phyloP scores from a whole-genome alignment of 2,329 filamentous ascomycete genomes.

The Tolypocladium pustulatum region DNA sequence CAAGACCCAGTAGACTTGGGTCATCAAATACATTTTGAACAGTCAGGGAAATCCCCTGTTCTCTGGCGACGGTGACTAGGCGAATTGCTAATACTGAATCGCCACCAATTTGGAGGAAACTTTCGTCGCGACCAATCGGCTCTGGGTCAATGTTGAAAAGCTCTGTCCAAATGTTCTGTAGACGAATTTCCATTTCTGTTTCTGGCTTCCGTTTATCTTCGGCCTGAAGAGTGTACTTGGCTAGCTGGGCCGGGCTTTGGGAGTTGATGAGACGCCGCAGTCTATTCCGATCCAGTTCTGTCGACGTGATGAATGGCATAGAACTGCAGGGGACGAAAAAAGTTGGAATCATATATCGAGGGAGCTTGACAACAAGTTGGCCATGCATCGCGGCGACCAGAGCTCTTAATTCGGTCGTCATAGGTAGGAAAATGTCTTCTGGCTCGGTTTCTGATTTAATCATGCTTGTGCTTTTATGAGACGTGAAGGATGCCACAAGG shows the following conservation, averaged over 20 bases:
- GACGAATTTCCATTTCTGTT: not conserved
- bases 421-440: not conserved
- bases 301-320: slow-evolving; percentile 8
- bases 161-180: slow-evolving; percentile 9
- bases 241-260: not conserved
- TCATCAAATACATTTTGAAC: slow-evolving; percentile 14
- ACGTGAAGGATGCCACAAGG: not conserved
- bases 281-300: slow-evolving; percentile 7
- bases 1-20: slow-evolving; percentile 1
- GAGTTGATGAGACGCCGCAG: not conserved
- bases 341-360: not conserved
- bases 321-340: not conserved
- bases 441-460: not conserved
- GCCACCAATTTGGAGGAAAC: slow-evolving; percentile 18
- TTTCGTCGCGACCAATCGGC: slow-evolving; percentile 4
- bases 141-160: slow-evolving; percentile 22
- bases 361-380: slow-evolving; percentile 1
- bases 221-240: not conserved
- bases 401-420: not conserved
- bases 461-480: not conserved
- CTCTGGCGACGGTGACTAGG: slow-evolving; percentile 8
- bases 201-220: not conserved
- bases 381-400: not conserved
- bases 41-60: slow-evolving; percentile 5
- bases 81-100: slow-evolving; percentile 17